Percentiles rank a stretch among this genome's conserved stretches.
These are phyloP conservation scores for Hypoxylon sp. DNA, from an alignment of 2,329 filamentous ascomycete genomes.

Conservation along the genomic window DNA sequence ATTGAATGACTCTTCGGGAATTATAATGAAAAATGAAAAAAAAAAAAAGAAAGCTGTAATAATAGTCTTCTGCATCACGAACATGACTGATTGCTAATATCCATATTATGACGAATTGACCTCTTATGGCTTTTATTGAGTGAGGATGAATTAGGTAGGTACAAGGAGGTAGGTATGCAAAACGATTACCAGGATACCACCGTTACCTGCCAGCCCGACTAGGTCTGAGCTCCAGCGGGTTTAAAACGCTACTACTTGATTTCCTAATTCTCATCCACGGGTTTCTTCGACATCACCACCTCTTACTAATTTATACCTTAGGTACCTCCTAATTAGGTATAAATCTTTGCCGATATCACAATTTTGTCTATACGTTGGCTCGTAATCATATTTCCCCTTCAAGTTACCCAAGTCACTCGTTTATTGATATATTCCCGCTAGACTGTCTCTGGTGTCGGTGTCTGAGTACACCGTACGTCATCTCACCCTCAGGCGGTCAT, in stretches of 20 bases:
- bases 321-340: background rate
- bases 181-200: too few relatives aligned
- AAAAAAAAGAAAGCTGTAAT: too few relatives aligned
- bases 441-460: background rate
- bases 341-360: background rate
- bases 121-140: too few relatives aligned
- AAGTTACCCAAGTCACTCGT: background rate
- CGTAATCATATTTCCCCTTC: background rate
- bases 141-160: too few relatives aligned
- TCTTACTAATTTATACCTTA: background rate
- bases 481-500: conserved; percentile 17
- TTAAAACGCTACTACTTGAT: background rate
- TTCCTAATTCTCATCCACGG: too few relatives aligned
- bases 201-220: too few relatives aligned
- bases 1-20: background rate
- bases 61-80: background rate
- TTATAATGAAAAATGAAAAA: conserved; percentile 12
- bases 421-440: background rate
- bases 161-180: too few relatives aligned
- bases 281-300: conserved; percentile 45
- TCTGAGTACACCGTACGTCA: background rate
- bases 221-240: conserved; percentile 4
- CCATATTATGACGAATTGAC: too few relatives aligned
- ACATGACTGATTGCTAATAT: background rate
- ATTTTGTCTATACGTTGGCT: background rate